phyloP scores from a whole-genome alignment of 352 stramenopile species.

The Globisporangium perplexum region DNA sequence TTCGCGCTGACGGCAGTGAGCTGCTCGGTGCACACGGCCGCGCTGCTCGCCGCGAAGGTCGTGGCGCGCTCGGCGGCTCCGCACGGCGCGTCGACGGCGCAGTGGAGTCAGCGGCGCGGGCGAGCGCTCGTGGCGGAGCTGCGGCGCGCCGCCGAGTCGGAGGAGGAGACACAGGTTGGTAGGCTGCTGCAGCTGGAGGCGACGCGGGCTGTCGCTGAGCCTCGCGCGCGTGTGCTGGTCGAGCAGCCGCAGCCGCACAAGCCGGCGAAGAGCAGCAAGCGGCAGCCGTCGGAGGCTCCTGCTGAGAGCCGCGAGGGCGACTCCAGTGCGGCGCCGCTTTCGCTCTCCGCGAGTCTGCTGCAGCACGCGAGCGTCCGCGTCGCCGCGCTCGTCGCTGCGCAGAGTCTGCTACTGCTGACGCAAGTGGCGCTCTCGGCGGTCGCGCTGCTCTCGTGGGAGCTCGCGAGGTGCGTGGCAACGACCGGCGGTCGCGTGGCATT shows the following conservation, averaged over 20 bases:
- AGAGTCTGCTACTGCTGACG: constrained; percentile 25
- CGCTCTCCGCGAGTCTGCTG: constrained; percentile 3
- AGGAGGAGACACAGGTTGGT: no score
- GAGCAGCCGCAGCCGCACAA: constrained; percentile 5
- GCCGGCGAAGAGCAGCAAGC: background rate
- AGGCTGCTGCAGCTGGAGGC: no score
- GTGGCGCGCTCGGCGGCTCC: constrained; percentile 9
- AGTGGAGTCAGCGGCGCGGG: constrained; percentile 3
- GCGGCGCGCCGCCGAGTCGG: constrained; percentile 2
- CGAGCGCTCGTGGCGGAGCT: constrained; percentile 4
- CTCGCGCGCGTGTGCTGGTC: background rate
- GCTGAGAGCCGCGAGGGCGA: background rate
- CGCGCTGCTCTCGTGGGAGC: constrained; percentile 32
- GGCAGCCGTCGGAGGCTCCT: background rate
- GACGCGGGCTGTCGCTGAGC: background rate
- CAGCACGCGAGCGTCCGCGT: constrained; percentile 21
- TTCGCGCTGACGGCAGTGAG: constrained; percentile 24
- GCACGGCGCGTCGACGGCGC: background rate
- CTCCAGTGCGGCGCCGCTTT: background rate
- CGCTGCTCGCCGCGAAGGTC: constrained; percentile 25
- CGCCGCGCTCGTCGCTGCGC: constrained; percentile 18
- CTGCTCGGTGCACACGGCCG: constrained; percentile 22
- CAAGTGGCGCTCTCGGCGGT: constrained; percentile 19
- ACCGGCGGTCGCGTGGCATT: no score
- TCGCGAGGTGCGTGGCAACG: constrained; percentile 25